Percentiles rank a stretch among this genome's conserved stretches.
Evolutionary conservation across 345 rosid species (phyloP).

Genomic region (Toxicodendron radicans): DNA sequence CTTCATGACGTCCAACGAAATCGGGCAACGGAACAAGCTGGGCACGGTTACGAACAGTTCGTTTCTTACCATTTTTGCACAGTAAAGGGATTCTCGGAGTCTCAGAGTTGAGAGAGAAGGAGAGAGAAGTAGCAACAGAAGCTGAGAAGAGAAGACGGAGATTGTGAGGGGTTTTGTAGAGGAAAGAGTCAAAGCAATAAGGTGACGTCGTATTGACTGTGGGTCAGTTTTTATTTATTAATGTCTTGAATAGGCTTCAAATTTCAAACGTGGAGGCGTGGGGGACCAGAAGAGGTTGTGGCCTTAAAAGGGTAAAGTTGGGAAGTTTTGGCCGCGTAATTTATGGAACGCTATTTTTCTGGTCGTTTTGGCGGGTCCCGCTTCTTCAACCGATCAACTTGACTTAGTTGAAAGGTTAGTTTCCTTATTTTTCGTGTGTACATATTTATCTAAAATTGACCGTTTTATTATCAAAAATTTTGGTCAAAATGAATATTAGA

Average conservation of each 20-base stretch:
- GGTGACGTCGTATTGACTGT: slow-evolving; percentile 22
- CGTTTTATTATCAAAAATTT: no score
- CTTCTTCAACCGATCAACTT: background rate
- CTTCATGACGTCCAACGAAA: slow-evolving; percentile 55
- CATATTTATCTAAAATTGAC: background rate
- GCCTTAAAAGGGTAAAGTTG: background rate
- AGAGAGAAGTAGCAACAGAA: background rate
- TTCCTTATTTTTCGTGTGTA: background rate
- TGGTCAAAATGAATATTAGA: no score
- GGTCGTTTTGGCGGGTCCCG: slow-evolving; percentile 9
- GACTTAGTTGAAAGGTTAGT: background rate
- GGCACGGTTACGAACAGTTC: slow-evolving; percentile 49
- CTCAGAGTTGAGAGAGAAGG: background rate
- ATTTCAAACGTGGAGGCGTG: background rate
- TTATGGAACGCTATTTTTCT: background rate
- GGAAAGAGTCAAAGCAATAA: slow-evolving; percentile 17
- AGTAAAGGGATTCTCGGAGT: background rate
- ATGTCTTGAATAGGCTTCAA: background rate
- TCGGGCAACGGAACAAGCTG: slow-evolving; percentile 52
- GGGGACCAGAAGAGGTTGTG: background rate
- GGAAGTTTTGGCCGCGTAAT: background rate
- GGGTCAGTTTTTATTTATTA: background rate
- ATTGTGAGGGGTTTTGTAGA: slow-evolving; percentile 20
- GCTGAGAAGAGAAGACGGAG: background rate
- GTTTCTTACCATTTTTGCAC: slow-evolving; percentile 30